Base-by-base conservation (phyloP, 106 monocot species). In the Triglochin maritima region DNA sequence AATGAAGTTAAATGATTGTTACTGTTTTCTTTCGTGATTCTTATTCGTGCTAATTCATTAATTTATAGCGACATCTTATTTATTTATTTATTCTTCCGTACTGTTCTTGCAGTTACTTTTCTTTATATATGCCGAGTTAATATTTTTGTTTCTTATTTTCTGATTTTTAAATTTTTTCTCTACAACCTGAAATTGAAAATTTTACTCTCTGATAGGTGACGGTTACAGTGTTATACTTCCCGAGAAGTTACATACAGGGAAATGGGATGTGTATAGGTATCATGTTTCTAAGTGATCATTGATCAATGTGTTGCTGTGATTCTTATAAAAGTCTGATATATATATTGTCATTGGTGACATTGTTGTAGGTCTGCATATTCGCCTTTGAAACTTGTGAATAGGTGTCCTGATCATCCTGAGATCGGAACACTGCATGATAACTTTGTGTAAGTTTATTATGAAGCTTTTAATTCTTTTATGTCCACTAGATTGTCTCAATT, bases 241-340 rank as follows among this genome's bases (percentile, higher is more conserved):
- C 44, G 76, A 77, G 46, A 77, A 77, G 46, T 57, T 77, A 43
- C 50, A 65, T 2, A 64, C 76, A 14, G 76, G 76, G 59, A 98
- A 86, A 56, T 98, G 98, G 92, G 92, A 92, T 73, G 98, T 98
- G 9, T 98, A 92, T 72, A 86, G 98, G 98, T 86, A 77, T 4
- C 17, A 0, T 47, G 47, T 78, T 57, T 67, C 12, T 29, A 42
- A 71, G 58, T 13, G 2, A 9, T 64, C 7, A 13, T 8, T 43
- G 62, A 42, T 69, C 2, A 49, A 50, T 51, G 60, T 29, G 6
- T 54, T 50, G 59, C 16, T n/a, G 29, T 63, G 42, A 11, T 50
- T 13, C n/a, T 17, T 76, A 29, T 29, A 1, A 29, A 29, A 29
- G 29, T 29, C 29, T 29, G 29, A 29, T 1, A 29, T 29, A 29